Percentiles rank a stretch among this genome's conserved stretches.
Evolutionary conservation across 176 grass and related monocot genomes (phyloP).

Genomic region (Ananas comosus): DNA sequence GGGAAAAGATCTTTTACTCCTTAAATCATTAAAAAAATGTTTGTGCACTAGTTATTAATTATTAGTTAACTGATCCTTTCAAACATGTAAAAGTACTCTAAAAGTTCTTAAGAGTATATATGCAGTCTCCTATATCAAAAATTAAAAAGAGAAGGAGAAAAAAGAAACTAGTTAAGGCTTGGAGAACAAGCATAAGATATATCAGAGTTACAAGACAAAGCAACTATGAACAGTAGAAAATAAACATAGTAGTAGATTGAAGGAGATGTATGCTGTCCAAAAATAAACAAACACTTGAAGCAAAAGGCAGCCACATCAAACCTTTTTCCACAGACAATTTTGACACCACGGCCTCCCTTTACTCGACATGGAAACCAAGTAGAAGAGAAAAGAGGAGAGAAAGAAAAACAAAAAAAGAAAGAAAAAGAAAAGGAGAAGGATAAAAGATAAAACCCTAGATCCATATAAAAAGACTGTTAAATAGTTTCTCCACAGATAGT

Average conservation of each 20-base stretch:
- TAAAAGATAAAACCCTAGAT: background rate
- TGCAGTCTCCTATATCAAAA: background rate
- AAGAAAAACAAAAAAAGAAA: background rate
- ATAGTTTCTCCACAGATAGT: background rate
- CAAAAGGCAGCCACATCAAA: background rate
- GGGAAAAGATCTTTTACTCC: no score
- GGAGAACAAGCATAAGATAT: background rate
- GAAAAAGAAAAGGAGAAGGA: background rate
- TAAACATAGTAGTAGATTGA: background rate
- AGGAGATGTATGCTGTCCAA: background rate
- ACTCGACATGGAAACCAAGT: constrained; percentile 6
- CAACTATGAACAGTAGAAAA: background rate
- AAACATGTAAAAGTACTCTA: background rate
- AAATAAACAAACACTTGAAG: background rate
- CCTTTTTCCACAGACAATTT: background rate
- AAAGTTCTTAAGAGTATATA: background rate
- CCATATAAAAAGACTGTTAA: constrained; percentile 2
- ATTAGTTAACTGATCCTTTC: background rate
- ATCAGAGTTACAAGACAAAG: background rate
- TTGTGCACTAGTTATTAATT: no score
- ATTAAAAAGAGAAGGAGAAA: background rate
- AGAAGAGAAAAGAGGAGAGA: background rate
- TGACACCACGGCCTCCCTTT: background rate
- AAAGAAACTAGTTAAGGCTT: background rate
- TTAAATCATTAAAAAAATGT: no score